Evolutionary conservation across 106 monocot species (phyloP).

Genomic region (Dioscorea zingiberensis): DNA sequence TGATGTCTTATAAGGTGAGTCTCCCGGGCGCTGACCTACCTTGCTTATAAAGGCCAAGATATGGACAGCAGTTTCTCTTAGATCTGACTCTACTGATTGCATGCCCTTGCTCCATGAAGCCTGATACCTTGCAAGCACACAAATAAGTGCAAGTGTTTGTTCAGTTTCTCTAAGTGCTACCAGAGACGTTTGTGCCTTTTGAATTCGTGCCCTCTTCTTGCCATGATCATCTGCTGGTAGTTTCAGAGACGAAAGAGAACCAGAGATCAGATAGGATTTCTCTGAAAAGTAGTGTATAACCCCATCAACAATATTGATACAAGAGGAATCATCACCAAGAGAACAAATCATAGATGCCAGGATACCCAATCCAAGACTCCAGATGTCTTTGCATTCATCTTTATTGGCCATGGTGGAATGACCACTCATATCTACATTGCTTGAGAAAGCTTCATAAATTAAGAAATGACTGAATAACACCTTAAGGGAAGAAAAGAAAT

Average conservation of each 20-base stretch:
- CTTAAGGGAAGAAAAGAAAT: slow-evolving; percentile 50
- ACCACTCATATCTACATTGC: slow-evolving; percentile 3
- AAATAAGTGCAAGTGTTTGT: slow-evolving; percentile 53
- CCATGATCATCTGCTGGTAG: slow-evolving; percentile 27
- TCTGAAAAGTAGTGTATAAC: slow-evolving; percentile 49
- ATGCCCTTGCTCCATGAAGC: slow-evolving; percentile 36
- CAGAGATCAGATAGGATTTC: slow-evolving; percentile 41
- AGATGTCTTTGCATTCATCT: slow-evolving; percentile 27
- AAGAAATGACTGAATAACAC: slow-evolving; percentile 34
- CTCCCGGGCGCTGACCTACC: slow-evolving; percentile 31
- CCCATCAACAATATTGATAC: slow-evolving; percentile 40
- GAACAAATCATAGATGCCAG: slow-evolving; percentile 48
- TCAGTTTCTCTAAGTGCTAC: slow-evolving; percentile 47
- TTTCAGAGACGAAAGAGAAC: slow-evolving; percentile 49
- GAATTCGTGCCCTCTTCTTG: slow-evolving; percentile 36
- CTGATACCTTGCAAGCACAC: slow-evolving; percentile 52
- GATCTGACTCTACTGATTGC: slow-evolving; percentile 49
- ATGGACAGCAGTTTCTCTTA: slow-evolving; percentile 73
- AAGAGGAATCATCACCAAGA: slow-evolving; percentile 48
- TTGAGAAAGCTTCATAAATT: slow-evolving; percentile 14
- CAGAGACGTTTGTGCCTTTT: slow-evolving; percentile 40
- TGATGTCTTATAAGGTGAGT: slow-evolving; percentile 14
- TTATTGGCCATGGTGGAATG: background rate
- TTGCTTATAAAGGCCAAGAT: slow-evolving; percentile 85
- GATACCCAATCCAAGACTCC: slow-evolving; percentile 58